Evolutionary conservation across 106 monocot species (phyloP).

Genomic region (Narthecium ossifragum): DNA sequence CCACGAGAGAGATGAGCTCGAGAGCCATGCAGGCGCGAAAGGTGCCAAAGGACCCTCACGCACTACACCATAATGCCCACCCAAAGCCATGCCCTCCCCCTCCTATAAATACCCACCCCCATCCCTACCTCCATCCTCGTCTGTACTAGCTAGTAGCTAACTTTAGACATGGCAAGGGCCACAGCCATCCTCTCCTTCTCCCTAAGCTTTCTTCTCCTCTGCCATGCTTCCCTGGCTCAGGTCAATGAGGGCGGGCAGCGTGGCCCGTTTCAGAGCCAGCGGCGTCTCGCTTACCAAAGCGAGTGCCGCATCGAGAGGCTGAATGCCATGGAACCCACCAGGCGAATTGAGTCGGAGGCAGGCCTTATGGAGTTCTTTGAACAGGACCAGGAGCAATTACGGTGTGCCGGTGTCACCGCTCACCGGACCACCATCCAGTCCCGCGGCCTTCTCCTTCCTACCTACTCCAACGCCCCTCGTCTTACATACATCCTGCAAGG

Average conservation of each 20-base stretch:
- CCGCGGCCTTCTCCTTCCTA: constrained; percentile 16
- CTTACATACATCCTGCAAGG: constrained; percentile 35
- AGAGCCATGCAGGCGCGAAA: too few species aligned
- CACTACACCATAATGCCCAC: not conserved
- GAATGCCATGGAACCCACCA: constrained; percentile 11
- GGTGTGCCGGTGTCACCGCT: constrained; percentile 27
- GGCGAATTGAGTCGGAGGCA: constrained; percentile 30
- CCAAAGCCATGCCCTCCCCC: not conserved
- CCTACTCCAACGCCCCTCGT: constrained; percentile 19
- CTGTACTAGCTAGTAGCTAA: not conserved
- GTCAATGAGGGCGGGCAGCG: not conserved
- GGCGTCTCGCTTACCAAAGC: constrained; percentile 1
- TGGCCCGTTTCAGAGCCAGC: not conserved
- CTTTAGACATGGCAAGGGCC: too few species aligned
- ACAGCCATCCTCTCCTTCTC: not conserved
- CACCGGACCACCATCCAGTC: constrained; percentile 6
- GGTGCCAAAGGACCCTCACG: not conserved
- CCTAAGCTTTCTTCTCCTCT: not conserved
- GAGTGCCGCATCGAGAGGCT: constrained; percentile 26
- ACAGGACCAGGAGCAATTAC: constrained; percentile 18
- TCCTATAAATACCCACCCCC: not conserved
- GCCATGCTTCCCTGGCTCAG: not conserved
- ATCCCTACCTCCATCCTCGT: not conserved
- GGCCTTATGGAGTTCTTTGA: constrained; percentile 35
- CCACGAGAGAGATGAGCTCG: too few species aligned